Evolutionary conservation across 208 protist species (phyloP), one percentile per base, ranked within the genome.

Genomic region (Leishmania major): DNA sequence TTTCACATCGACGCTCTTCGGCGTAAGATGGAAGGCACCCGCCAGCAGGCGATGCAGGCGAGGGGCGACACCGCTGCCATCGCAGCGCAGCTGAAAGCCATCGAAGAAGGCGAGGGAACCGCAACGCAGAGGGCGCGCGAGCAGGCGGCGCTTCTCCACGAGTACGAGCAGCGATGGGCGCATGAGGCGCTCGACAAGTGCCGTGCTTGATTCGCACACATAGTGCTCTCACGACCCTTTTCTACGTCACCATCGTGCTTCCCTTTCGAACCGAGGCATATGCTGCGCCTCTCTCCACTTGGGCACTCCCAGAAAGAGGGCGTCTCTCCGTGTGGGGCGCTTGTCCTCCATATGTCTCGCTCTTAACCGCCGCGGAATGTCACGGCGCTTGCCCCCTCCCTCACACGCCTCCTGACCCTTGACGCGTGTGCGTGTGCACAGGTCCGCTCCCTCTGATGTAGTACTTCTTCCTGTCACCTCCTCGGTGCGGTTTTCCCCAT

Each of bases 1-100:
- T 76, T 85, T 17, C 51, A 85, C 71, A 22, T 82, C 71, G 78
- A 78, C 64, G 35, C 45, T 17, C 77, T 85, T 11, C 71, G 78
- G 45, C 80, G 77, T 59, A 80, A 77, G 35, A 84, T 84, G 76
- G 40, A 22, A 4, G 67, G 70, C 8, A 28, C 81, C 19, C 81
- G 81, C 31, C 78, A 77, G 43, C 55, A 31, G 19, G 81, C 64
- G 49, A 31, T 77, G 64, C 62, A 62, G 45, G 81, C 81, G 17
- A 59, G 75, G 75, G 59, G 37, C 0, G 81, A 84, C 76, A 77
- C 69, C 19, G 76, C 55, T 19, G 76, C 59, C 57, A 76, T 77
- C 19, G 66, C 28, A 4, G 70, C 43, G 13, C 73, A 79, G 57
- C 70, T 84, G 40, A 45, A 77, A 45, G 75, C 73, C 11, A 78